phyloP scores from a whole-genome alignment of 148 eudicot genomes.

The Camellia sinensis region DNA sequence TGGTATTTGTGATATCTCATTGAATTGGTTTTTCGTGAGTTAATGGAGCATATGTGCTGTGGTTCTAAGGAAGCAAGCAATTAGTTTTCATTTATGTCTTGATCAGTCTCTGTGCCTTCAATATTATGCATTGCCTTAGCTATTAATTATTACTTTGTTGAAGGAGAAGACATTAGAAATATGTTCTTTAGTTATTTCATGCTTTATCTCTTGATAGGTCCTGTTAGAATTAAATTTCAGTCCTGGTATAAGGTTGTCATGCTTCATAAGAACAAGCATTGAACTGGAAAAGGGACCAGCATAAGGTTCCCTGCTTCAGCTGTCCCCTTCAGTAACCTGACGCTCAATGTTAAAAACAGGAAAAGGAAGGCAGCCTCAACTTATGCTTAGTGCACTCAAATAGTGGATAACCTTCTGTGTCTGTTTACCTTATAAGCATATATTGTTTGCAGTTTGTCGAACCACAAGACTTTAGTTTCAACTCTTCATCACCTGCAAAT shows the following conservation, averaged over 20 bases:
- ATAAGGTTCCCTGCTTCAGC: background rate
- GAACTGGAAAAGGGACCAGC: background rate
- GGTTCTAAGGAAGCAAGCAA: background rate
- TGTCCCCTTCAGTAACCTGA: background rate
- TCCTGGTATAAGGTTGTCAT: no score
- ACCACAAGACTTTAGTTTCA: background rate
- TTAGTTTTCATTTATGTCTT: background rate
- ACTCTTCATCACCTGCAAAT: background rate
- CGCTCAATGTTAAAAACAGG: background rate
- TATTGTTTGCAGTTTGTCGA: background rate
- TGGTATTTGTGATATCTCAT: background rate
- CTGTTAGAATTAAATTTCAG: no score
- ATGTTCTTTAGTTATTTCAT: no score
- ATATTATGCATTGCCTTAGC: background rate
- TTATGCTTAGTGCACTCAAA: background rate
- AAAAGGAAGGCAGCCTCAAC: background rate
- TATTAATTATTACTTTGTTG: background rate
- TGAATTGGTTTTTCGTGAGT: background rate
- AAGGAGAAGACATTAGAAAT: no score
- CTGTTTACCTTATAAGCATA: background rate
- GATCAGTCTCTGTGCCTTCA: background rate
- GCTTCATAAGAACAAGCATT: background rate
- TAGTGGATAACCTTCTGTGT: background rate
- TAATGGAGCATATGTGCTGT: background rate
- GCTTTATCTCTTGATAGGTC: background rate